Base-by-base conservation (phyloP, 768 basidiomycete genomes). In the Pleurotus salmoneostramineus region DNA sequence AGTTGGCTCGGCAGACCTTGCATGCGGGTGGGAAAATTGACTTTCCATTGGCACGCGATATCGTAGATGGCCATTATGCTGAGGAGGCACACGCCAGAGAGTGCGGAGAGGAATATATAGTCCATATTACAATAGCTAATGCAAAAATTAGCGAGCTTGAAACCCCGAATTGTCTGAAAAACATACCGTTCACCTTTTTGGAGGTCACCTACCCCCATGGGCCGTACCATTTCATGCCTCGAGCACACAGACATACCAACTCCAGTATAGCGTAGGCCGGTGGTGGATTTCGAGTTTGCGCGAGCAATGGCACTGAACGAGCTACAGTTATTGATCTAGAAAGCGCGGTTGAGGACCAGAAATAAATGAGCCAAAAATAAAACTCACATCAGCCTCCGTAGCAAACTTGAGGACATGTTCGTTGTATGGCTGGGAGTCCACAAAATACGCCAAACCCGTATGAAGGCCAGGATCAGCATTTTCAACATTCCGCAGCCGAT, bases 41-140 rank as follows among this genome's bases (percentile, higher is more conserved):
- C 47, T 10, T 15, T 42, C 57, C 61, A 69, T 50, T 69, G 68
- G 40, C 68, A 69, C 1, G 60, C 64, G n/a, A 69, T 69, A 50
- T 69, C 67, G 48, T 69, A 69, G 4, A 57, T 58, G 7, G 56
- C 52, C 12, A 61, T 14, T 7, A 60, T 36, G 1, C 34, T 15
- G 12, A 42, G 5, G 4, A 62, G 12, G 0, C 34, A 12, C 8
- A 50, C 49, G 7, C 17, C 43, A 14, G 56, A 36, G 11, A 62
- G 3, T 43, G 43, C 45, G 2, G 61, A 63, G 17, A 60, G 56
- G 5, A 61, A 60, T 0, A 68, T 35, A 21, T 57, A 68, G 36
- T 68, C 66, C 54, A 65, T 65, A 35, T 66, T 67, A 3, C 58
- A 63, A 40, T 63, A 66, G n/a, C 66, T 67, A 47, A 35, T 8